Percentiles rank a stretch among this genome's conserved stretches.
Conservation (phyloP, 1,139 yeast species). For the Diutina siamensis region DNA sequence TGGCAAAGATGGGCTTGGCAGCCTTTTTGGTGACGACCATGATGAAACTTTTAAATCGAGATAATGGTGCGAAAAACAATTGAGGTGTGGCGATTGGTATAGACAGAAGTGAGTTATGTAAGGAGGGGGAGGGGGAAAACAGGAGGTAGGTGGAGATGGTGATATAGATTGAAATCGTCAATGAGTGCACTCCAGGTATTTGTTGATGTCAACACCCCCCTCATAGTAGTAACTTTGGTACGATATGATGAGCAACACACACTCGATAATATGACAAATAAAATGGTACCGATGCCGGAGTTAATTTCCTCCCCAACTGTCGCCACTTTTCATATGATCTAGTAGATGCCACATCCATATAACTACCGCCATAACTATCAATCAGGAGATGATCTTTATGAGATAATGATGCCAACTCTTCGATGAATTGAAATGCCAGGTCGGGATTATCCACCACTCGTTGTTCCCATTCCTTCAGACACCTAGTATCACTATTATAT, state of each 20-base stretch:
- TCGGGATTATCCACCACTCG: background rate
- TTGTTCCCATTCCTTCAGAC: background rate
- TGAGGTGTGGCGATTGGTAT: background rate
- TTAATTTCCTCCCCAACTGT: background rate
- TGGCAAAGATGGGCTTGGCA: constrained; percentile 24
- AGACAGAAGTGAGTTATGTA: background rate
- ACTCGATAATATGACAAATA: background rate
- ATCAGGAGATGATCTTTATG: background rate
- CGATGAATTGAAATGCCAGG: background rate
- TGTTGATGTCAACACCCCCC: too few species aligned
- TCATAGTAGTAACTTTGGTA: background rate
- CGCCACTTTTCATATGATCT: background rate
- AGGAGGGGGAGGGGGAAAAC: background rate
- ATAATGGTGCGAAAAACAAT: too few species aligned
- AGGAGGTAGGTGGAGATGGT: background rate
- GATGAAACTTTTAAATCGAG: too few species aligned
- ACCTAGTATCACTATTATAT: background rate
- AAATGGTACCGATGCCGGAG: background rate
- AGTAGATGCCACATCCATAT: background rate
- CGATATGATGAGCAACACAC: background rate
- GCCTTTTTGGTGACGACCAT: constrained; percentile 1
- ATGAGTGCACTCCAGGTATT: too few species aligned
- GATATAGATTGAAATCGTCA: too few species aligned
- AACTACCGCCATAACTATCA: background rate
- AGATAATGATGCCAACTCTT: background rate